Evolutionary conservation across 2,329 filamentous ascomycete species (phyloP).

Genomic region (Aspergillus sp.): DNA sequence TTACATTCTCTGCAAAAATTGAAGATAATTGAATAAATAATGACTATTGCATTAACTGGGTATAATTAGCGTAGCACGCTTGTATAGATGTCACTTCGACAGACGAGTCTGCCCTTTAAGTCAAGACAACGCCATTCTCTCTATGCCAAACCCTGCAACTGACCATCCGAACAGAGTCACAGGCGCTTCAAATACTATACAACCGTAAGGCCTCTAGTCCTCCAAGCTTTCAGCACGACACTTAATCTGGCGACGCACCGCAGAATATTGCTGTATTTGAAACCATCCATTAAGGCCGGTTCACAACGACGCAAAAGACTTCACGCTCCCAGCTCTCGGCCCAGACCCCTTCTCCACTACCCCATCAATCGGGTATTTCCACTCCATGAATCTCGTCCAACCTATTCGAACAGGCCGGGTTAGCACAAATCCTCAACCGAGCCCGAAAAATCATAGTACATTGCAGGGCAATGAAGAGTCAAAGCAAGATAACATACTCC

Average conservation of each 20-base stretch:
- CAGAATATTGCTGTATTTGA: background rate
- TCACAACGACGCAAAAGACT: slow-evolving; percentile 49
- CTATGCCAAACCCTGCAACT: slow-evolving; percentile 2
- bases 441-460: too few species aligned
- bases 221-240: background rate
- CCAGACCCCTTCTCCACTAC: slow-evolving; percentile 62
- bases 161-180: background rate
- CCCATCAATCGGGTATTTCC: slow-evolving; percentile 78
- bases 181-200: background rate
- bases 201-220: background rate
- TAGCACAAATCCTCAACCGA: background rate
- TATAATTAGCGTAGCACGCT: slow-evolving; percentile 15
- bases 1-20: background rate
- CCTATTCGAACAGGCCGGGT: slow-evolving; percentile 53
- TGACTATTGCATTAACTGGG: slow-evolving; percentile 14
- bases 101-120: background rate
- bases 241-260: background rate
- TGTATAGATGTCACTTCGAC: slow-evolving; percentile 1
- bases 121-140: slow-evolving; percentile 7
- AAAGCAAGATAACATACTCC: slow-evolving; percentile 62
- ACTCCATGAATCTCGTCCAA: slow-evolving; percentile 92
- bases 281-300: background rate
- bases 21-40: background rate
- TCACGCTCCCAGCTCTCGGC: slow-evolving; percentile 58
- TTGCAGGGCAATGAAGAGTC: too few species aligned